phyloP scores from a whole-genome alignment of 2,329 filamentous ascomycete genomes.

The Pseudogymnoascus sp. region DNA sequence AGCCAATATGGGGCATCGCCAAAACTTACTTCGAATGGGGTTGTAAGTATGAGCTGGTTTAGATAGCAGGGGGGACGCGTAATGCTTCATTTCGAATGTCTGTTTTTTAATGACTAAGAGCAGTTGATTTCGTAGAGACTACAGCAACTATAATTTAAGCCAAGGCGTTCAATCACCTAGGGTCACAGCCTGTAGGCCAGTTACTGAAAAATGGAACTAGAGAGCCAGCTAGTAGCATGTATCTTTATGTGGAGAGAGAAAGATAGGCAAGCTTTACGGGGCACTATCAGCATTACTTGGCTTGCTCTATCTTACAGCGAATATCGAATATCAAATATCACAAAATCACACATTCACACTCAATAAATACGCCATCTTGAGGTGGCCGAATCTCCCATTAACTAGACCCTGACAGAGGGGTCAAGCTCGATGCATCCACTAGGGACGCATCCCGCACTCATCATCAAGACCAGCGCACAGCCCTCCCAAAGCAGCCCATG shows the following conservation, averaged over 20 bases:
- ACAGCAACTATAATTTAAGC: too few relatives aligned
- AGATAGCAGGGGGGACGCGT: not conserved
- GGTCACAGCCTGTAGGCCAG: too few relatives aligned
- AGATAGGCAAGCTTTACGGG: not conserved
- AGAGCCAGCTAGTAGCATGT: too few relatives aligned
- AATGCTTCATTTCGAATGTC: not conserved
- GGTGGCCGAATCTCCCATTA: constrained; percentile 33
- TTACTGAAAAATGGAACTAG: too few relatives aligned
- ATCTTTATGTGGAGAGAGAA: not conserved
- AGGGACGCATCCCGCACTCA: constrained; percentile 23
- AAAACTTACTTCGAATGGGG: not conserved
- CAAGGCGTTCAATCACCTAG: too few relatives aligned
- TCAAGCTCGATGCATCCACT: constrained; percentile 25
- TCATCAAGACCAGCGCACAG: constrained; percentile 29
- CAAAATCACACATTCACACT: constrained; percentile 1
- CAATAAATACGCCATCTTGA: constrained; percentile 19
- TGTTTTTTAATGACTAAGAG: not conserved
- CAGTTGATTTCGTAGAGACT: not conserved
- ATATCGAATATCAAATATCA: not conserved
- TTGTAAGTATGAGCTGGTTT: not conserved
- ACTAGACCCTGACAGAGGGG: constrained; percentile 25
- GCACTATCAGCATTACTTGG: not conserved
- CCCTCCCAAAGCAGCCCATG: constrained; percentile 28
- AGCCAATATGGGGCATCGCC: not conserved
- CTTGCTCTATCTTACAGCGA: not conserved